Base-by-base conservation (phyloP, 805 yeast genomes). In the Metschnikowia anglica region DNA sequence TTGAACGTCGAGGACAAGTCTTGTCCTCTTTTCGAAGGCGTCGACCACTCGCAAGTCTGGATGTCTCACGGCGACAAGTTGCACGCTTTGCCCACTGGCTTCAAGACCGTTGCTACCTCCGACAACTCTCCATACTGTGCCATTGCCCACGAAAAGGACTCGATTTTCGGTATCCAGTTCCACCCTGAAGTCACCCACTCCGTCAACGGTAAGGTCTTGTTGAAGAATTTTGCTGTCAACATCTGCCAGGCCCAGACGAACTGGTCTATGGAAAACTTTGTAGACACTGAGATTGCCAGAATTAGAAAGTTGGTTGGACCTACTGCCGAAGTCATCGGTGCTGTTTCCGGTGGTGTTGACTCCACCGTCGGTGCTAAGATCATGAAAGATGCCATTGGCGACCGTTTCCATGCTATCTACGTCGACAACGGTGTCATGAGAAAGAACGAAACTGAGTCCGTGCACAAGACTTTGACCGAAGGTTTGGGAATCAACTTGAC, bases 141-240 rank as follows among this genome's bases (percentile, higher is more conserved):
- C 63, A 84, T 93, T 66, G 81, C 89, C 44, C 83, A 88, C 68
- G 80, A 76, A 61, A 62, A 74, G 41, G 80, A 85, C 61, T 70
- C 72, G 48, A 89, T 93, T 59, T 93, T 74, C 68, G 99, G 99
- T 68, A 86, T 93, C 60, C 99, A 93, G 74, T 93, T 93, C 81
- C 99, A 93, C 72, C 99, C 99, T 37, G 99, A 93, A 74, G 99
- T 93, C 48, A 88, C 97, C 28, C 99, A 93, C 71, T 88, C 98
- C 44, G 78, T 81, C 52, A 84, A 86, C 70, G 99, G 99, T 67
- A 91, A 87, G 66, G 76, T 73, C 54, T 69, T 93, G 59, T 79
- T 93, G 62, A 83, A 79, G 73, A 93, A 93, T 76, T 93, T 93
- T 65, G 99, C 99, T 38, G 85, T 89, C 52, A 78, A 79, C 55